Conservation (phyloP, 495 filamentous ascomycete species). For the Bacidia gigantensis region DNA sequence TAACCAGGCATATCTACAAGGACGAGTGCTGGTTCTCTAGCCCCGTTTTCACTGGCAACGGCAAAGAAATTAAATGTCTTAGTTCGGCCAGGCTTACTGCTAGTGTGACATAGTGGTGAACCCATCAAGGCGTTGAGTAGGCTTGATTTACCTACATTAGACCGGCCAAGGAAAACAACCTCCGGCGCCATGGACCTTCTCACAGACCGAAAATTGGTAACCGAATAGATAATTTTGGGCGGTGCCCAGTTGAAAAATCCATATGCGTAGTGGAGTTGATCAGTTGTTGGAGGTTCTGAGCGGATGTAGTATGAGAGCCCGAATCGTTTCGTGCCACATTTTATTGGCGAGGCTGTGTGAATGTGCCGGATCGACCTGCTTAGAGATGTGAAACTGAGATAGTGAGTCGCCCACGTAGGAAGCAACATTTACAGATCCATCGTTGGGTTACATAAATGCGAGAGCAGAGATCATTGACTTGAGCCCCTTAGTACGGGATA, state of each 20-base stretch:
- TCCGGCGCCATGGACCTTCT: conserved; percentile 31
- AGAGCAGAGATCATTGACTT: too few relatives aligned
- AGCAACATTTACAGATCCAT: too few relatives aligned
- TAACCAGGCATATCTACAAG: conserved; percentile 93
- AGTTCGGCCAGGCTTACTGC: conserved; percentile 62
- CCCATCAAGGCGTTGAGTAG: conserved; percentile 73
- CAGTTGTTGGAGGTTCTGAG: conserved; percentile 37
- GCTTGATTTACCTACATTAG: conserved; percentile 85
- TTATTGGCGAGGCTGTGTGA: too few relatives aligned
- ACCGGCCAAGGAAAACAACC: conserved; percentile 68
- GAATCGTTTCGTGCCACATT: too few relatives aligned
- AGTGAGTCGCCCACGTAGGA: too few relatives aligned
- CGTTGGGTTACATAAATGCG: too few relatives aligned
- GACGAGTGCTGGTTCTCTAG: conserved; percentile 45
- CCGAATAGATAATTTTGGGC: conserved; percentile 56
- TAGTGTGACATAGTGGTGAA: conserved; percentile 45
- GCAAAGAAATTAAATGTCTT: conserved; percentile 74
- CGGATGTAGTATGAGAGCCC: conserved; percentile 47
- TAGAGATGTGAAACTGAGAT: too few relatives aligned
- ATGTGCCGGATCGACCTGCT: too few relatives aligned
- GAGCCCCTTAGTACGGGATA: too few relatives aligned
- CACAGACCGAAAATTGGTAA: conserved; percentile 56
- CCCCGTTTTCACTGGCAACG: conserved; percentile 44
- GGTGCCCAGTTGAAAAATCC: conserved; percentile 46
- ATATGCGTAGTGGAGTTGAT: conserved; percentile 41